Evolutionary conservation across 306 rosid species (phyloP), one percentile per base, ranked within the genome.

Genomic region (Casuarina equisetifolia): DNA sequence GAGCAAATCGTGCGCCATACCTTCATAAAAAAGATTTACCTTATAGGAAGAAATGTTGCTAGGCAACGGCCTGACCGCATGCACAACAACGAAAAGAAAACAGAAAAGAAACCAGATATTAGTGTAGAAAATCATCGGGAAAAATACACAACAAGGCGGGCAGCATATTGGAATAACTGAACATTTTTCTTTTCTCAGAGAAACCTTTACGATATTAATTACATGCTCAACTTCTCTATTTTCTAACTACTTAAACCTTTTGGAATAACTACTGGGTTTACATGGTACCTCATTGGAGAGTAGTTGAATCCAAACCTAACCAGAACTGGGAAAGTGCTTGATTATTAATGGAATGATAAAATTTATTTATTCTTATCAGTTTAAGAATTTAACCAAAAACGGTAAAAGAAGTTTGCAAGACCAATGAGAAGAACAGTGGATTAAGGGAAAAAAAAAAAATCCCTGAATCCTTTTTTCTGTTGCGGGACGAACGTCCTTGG

Each of bases 61-160:
- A 70, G 98, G 98, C 81, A 94, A 86, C 16, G 98, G 98, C 82
- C 98, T 92, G 85, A 69, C 83, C 19, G 69, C 74, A 86, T 25
- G 32, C 32, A 25, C 69, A 77, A 78, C 38, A 49, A 69, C 3
- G 20, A 61, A 72, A 46, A 25, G 32, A 25, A 25, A 25, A 25
- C 32, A 25, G 62, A 36, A 70, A 52, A 46, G 58, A 66, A 72
- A 86, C 49, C 17, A 57, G 42, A 32, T 16, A 55, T 74, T 70
- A 79, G 73, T 51, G 69, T 44, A 76, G 48, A 75, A 66, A 38
- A 78, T 44, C n/a, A 45, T 43, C 43, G n/a, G 13, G 76, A 50
- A 46, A 25, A 62, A 25, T 38, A 42, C 66, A 67, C 67, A 76
- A 61, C 50, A 61, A 15, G 2, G 42, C 39, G 35, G 80, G 59